Base-by-base conservation (phyloP, 2,329 filamentous ascomycete genomes). In the Fusarium concolor region DNA sequence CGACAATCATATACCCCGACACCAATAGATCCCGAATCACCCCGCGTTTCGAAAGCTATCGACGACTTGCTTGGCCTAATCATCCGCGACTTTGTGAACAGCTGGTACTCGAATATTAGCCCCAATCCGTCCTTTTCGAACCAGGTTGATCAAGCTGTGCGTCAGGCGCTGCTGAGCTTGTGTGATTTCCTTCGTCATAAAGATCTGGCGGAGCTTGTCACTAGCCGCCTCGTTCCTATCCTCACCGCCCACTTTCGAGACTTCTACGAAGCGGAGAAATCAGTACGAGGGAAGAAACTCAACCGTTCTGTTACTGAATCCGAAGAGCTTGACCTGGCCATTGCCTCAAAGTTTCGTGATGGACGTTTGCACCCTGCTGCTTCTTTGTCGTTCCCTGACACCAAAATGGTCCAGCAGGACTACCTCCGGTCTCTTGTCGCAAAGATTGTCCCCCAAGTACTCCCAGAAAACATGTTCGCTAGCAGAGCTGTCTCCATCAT, bases 271-370 rank as follows among this genome's bases (percentile, higher is more conserved):
- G 96, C 96, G 1, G 96, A 99, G 81, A 88, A 91, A 58, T 87
- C 89, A 10, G 92, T 99, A 12, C 88, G 95, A 54, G 96, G 96
- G 14, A 92, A 90, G 76, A 93, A 97, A 78, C 83, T 98, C 57
- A 96, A 94, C 72, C 89, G 93, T 52, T 94, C 91, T 68, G 90
- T 99, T 56, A 98, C 96, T 4, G 96, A 99, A 80, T 97, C 94
- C 1, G 95, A 97, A 76, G 96, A 99, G 84, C 83, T 99, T 73
- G 94, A 98, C 78, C 84, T 97, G 70, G 96, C 96, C 3, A 97
- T 99, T 78, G 96, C 96, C n/a, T 90, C 88, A 39, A 97, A 97
- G 79, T 99, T 96, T 79, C 90, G 87, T 55, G 91, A 96, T 77
- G 95, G 95, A 26, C 93, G 91, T 67, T 83, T 99, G 60, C 96